phyloP scores from a whole-genome alignment of 1,284 basidiomycete genomes.

The Coniophora puteana region DNA sequence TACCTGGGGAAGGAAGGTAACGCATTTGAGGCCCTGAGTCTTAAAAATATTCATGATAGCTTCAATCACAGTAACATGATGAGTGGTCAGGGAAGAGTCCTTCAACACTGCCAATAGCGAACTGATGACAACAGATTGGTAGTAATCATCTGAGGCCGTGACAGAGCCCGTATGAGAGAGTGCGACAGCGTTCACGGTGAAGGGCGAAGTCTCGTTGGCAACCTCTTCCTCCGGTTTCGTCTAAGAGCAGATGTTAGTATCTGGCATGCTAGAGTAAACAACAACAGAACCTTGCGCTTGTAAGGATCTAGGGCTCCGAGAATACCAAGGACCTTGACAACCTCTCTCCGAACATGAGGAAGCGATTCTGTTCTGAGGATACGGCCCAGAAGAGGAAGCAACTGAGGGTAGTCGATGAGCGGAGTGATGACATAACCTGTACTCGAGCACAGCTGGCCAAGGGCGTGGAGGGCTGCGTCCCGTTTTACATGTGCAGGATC shows the following conservation, averaged over 20 bases:
- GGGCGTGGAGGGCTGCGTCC: slow-evolving; percentile 91
- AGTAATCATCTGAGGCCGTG: slow-evolving; percentile 86
- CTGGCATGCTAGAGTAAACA: slow-evolving; percentile 1
- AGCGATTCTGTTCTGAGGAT: slow-evolving; percentile 85
- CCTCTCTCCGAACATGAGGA: slow-evolving; percentile 88
- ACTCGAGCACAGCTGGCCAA: slow-evolving; percentile 95
- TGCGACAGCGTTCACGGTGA: slow-evolving; percentile 58
- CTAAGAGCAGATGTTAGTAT: slow-evolving; percentile 33
- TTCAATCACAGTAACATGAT: slow-evolving; percentile 94
- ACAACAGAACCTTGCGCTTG: slow-evolving; percentile 71
- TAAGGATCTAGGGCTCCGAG: slow-evolving; percentile 98
- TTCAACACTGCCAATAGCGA: slow-evolving; percentile 87
- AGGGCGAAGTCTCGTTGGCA: slow-evolving; percentile 63
- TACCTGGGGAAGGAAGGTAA: slow-evolving; percentile 92
- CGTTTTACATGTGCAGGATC: slow-evolving; percentile 86
- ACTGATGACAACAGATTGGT: slow-evolving; percentile 94
- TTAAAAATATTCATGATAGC: slow-evolving; percentile 99
- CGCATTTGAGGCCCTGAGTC: slow-evolving; percentile 96
- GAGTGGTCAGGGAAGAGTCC: slow-evolving; percentile 81
- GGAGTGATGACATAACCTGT: slow-evolving; percentile 95
- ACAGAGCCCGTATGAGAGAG: slow-evolving; percentile 41
- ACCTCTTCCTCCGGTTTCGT: slow-evolving; percentile 76
- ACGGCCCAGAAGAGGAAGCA: slow-evolving; percentile 84
- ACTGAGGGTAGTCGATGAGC: slow-evolving; percentile 86
- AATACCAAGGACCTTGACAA: slow-evolving; percentile 92